Base-by-base conservation (phyloP, 2,329 filamentous ascomycete genomes). In the Pezicula radicicola region DNA sequence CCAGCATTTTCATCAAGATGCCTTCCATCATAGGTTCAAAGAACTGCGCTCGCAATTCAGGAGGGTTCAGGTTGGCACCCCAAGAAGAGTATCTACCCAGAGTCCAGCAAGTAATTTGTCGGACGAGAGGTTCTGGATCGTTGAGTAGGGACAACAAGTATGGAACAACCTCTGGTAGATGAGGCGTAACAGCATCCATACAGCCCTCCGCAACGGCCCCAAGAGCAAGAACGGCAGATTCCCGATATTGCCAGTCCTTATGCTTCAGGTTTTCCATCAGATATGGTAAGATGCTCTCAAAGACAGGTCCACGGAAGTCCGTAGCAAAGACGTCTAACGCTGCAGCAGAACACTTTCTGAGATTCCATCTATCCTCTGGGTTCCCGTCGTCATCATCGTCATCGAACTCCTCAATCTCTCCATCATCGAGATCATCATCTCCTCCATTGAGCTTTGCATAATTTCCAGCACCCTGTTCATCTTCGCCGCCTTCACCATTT, bases 1-100 rank as follows among this genome's bases (percentile, higher is more conserved):
- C 94, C 44, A 99, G 78, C 94, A 99, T 99, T 66, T 92, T 89
- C 55, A 85, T 85, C 52, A 99, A 75, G 46, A 99, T 92, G 6
- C 93, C 94, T 57, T 96, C 93, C 91, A 99, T 96, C 80, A 97
- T 89, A 1, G 93, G 93, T 63, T 94, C 88, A 63, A 99, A 99
- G 70, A 84, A 97, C 52, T 84, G 81, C 48, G 86, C 80, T 64
- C 87, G 87, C 57, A 91, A 81, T 16, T 75, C 73, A 15, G 78
- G 79, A 46, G 87, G 83, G 21, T 81, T 73, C 19, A 97, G 79
- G 56, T 85, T 83, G 4, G 91, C 88, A 9, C 92, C 93, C 94
- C 94, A 99, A 42, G 85, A 78, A 5, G 94, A 96, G 70, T 97
- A 99, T 43, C 94, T 83, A 16, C 92, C 92, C 19, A 99, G 80